Conservation (phyloP, 2,329 filamentous ascomycete genomes). For the Leptosphaerulina australis region DNA sequence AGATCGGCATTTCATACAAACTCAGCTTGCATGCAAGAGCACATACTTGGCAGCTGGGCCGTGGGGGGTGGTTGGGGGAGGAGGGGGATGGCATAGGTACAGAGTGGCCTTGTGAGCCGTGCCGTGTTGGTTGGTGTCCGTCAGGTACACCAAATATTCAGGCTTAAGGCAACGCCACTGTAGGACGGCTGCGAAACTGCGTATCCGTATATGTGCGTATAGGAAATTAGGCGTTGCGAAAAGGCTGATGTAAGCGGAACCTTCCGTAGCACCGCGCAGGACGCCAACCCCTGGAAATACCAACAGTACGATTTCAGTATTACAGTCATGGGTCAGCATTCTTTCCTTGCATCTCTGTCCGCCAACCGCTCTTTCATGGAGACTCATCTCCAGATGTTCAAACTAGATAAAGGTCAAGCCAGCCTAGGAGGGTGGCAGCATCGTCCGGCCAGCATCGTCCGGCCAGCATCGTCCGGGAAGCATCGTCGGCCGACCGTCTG, state of each 20-base stretch:
- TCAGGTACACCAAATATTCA: not conserved
- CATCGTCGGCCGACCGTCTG: constrained; percentile 1
- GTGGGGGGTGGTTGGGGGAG: too few species aligned
- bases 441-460: not conserved
- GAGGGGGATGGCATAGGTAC: too few species aligned
- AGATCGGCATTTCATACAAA: too few species aligned
- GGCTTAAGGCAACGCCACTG: not conserved
- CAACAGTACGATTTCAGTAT: too few species aligned
- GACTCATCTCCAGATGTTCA: not conserved
- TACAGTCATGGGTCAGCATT: too few species aligned
- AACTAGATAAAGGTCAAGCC: not conserved
- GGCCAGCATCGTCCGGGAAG: not conserved
- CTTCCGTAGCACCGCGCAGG: not conserved
- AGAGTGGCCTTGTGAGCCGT: constrained; percentile 26
- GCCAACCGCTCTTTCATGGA: not conserved
- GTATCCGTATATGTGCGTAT: constrained; percentile 8
- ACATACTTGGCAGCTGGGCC: too few species aligned
- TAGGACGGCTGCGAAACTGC: constrained; percentile 1
- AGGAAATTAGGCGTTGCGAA: not conserved
- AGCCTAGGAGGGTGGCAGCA: not conserved
- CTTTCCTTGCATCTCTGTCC: not conserved
- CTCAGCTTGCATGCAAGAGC: too few species aligned
- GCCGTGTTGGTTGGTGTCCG: constrained; percentile 22
- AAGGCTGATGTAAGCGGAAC: not conserved
- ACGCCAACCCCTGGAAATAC: too few species aligned